Evolutionary conservation across 495 filamentous ascomycete genomes (phyloP), one percentile per base, ranked within the genome.

Genomic region (Trichoderma erinaceum): DNA sequence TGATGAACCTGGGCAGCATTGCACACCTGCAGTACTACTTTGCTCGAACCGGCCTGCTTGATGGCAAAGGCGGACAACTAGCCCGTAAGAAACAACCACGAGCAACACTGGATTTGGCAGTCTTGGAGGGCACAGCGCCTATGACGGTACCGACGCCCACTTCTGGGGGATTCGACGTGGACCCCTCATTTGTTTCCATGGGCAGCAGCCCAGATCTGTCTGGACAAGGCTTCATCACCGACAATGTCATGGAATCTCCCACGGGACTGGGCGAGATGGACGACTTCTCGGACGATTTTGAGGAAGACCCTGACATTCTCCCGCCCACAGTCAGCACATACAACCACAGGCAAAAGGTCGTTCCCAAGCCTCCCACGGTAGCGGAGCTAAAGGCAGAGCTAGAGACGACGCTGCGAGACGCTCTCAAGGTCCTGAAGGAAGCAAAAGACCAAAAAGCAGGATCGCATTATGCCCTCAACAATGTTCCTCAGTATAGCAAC

Each of bases 11-110:
- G 69, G 95, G 95, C 29, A 97, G 93, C 74, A 99, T 99, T 72
- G 92, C 93, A 63, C 95, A 99, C 79, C 79, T 99, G 71, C 95
- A 99, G 73, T 97, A 99, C 77, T 99, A 98, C 76, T 99, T 99
- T 76, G 94, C 95, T 46, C 84, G 96, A 65, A 99, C 95, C 4
- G 95, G 95, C 3, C 77, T 99, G 65, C 77, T 99, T 63, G 95
- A 99, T 73, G 93, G 94, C 44, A 97, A 97, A 75, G 93, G 93
- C 21, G 95, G 88, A 64, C 91, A 93, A 68, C 78, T 93, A 66
- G 87, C 89, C 10, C 90, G 90, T 72, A 88, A 84, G 68, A 81
- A 85, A 67, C 86, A 83, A 71, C 72, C 70, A 13, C 73, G 79
- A 63, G 79, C 77, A 12, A 83, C 81, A 11, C 72, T 85, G 27